Evolutionary conservation across 306 rosid genomes (phyloP), one percentile per base, ranked within the genome.

Genomic region (Cicer chorassanicum): DNA sequence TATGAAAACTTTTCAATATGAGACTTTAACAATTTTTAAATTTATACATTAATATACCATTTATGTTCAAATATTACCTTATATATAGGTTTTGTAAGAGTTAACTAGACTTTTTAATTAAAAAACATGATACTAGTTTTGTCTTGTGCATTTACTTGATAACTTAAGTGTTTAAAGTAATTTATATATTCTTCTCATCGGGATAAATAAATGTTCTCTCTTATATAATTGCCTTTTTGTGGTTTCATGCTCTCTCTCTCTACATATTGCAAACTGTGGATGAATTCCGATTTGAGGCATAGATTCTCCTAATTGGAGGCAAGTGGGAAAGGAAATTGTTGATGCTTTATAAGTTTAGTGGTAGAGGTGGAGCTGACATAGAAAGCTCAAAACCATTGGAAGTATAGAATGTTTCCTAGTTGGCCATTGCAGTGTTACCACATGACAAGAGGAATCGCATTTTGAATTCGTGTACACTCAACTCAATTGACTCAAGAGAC

Each of bases 241-340:
- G 29, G 29, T 21, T 21, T 21, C 29, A 21, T 21, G 29, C 29
- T 21, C 29, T 21, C 29, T 21, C 24, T 21, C 0, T 21, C 2
- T 21, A 21, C 29, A 21, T 21, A 3, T 50, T 11, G 16, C 43
- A 40, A 74, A 74, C 0, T 14, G 62, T 38, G 63, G 68, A 45
- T 68, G 53, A 59, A 11, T 60, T 70, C 14, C 61, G 57, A 59
- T 61, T 50, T 21, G 73, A 43, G 39, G 82, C 43, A 71, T 79
- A 24, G 73, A 79, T 79, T 79, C 73, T 36, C 68, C 51, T 53
- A 63, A 64, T 24, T 34, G 73, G 59, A 78, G 24, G 6, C 81
- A 68, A 46, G 64, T 77, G 63, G 81, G 42, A 74, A 70, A 61
- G 42, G 44, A 41, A 48, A 0, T 57, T 73, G 71, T 74, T 3